Evolutionary conservation across 192 early-diverging fungal species (phyloP).

Genomic region (Umbelopsis sp.): DNA sequence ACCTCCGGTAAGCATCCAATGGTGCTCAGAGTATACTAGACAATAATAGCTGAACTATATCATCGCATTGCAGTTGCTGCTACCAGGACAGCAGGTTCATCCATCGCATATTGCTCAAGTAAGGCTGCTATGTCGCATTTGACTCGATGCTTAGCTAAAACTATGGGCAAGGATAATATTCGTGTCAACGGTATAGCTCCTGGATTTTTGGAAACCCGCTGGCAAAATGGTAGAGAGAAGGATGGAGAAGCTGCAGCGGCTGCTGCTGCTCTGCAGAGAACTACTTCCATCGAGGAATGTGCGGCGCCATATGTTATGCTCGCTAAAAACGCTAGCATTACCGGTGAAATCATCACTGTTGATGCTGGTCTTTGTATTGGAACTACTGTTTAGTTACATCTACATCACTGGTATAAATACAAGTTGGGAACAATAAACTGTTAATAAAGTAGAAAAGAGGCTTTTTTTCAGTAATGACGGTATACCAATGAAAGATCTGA

Average conservation of each 20-base stretch:
- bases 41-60: not conserved
- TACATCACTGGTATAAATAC: too few species aligned
- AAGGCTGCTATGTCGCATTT: slow-evolving; percentile 24
- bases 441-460: too few species aligned
- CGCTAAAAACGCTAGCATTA: slow-evolving; percentile 20
- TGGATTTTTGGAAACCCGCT: slow-evolving; percentile 24
- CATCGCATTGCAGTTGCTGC: not conserved
- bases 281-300: slow-evolving; percentile 22
- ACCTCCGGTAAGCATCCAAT: slow-evolving; percentile 6
- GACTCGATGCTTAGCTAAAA: slow-evolving; percentile 13
- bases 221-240: not conserved
- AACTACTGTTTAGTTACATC: not conserved
- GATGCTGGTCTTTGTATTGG: slow-evolving; percentile 21
- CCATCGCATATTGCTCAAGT: slow-evolving; percentile 17
- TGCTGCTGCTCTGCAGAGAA: not conserved
- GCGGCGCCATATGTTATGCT: slow-evolving; percentile 14
- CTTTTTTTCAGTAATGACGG: too few species aligned
- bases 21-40: too few species aligned
- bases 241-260: not conserved
- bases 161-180: slow-evolving; percentile 6
- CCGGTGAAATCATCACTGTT: slow-evolving; percentile 21
- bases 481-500: too few species aligned
- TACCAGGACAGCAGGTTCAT: not conserved
- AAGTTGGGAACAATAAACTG: too few species aligned
- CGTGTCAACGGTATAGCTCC: slow-evolving; percentile 25